Evolutionary conservation across 768 basidiomycete species (phyloP).

Genomic region (Omphalotus guepiniiformis): DNA sequence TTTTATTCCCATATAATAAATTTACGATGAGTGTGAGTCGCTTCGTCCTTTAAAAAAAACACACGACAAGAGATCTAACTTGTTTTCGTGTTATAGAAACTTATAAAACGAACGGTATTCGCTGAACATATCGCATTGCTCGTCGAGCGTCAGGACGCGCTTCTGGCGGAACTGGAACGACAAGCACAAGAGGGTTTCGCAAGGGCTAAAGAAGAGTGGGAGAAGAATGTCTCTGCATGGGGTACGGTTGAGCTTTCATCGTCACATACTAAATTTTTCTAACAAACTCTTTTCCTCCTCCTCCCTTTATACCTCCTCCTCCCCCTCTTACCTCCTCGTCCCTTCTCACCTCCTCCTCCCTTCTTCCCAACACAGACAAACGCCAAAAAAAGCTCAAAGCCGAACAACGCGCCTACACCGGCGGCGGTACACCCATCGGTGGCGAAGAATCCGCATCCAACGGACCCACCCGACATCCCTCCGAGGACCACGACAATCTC

Average conservation of each 20-base stretch:
- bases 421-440: too few species aligned
- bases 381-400: conserved; percentile 49
- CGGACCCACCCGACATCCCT: conserved; percentile 1
- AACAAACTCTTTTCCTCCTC: background rate
- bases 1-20: conserved; percentile 89
- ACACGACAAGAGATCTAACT: background rate
- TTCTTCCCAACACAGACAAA: conserved; percentile 29
- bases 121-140: conserved; percentile 65
- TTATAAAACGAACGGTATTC: conserved; percentile 89
- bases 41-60: background rate
- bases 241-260: conserved; percentile 37
- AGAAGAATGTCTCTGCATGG: conserved; percentile 66
- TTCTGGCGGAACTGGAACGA: conserved; percentile 57
- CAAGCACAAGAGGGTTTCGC: conserved; percentile 63
- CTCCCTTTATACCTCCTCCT: background rate
- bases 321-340: background rate
- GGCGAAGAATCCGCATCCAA: conserved; percentile 7
- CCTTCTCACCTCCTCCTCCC: too few species aligned
- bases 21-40: conserved; percentile 82
- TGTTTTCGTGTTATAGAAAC: conserved; percentile 53
- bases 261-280: too few species aligned
- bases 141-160: conserved; percentile 59
- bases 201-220: conserved; percentile 74
- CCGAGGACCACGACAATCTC: conserved; percentile 4
- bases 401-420: conserved; percentile 18